phyloP scores from a whole-genome alignment of 2,329 filamentous ascomycete genomes.

The Ophiostoma angusticollis region DNA sequence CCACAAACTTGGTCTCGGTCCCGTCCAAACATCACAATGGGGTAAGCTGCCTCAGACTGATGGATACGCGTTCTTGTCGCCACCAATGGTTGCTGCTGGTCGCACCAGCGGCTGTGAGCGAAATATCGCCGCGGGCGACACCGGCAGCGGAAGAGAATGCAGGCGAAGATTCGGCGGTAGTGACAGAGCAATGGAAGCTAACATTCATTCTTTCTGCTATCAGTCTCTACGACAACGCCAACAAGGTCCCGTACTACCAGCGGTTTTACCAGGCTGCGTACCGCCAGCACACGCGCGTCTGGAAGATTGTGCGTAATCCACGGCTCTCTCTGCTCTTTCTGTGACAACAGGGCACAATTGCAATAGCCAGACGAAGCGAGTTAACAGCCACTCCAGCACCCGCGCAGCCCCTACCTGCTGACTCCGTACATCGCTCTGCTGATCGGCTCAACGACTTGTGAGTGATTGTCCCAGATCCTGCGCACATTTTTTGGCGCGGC shows the following conservation, averaged over 20 bases:
- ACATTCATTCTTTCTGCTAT: slow-evolving; percentile 13
- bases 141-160: too few species aligned
- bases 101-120: slow-evolving; percentile 1
- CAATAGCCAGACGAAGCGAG: slow-evolving; percentile 1
- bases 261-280: slow-evolving; percentile 62
- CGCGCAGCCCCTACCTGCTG: slow-evolving; percentile 51
- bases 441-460: slow-evolving; percentile 49
- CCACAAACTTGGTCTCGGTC: slow-evolving; percentile 1
- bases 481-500: not conserved
- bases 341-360: not conserved
- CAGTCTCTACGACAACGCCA: slow-evolving; percentile 56
- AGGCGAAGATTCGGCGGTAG: too few species aligned
- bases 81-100: not conserved
- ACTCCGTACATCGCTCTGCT: slow-evolving; percentile 55
- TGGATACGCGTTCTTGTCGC: not conserved
- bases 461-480: not conserved
- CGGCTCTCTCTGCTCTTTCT: too few species aligned
- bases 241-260: slow-evolving; percentile 66
- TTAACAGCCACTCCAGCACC: slow-evolving; percentile 35
- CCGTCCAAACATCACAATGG: slow-evolving; percentile 13
- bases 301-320: slow-evolving; percentile 71
- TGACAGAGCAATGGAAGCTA: too few species aligned
- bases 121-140: too few species aligned
- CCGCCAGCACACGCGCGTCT: slow-evolving; percentile 54
- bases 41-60: slow-evolving; percentile 6